Evolutionary conservation across 306 rosid species (phyloP).

Genomic region (Astragalus glycyphyllos): DNA sequence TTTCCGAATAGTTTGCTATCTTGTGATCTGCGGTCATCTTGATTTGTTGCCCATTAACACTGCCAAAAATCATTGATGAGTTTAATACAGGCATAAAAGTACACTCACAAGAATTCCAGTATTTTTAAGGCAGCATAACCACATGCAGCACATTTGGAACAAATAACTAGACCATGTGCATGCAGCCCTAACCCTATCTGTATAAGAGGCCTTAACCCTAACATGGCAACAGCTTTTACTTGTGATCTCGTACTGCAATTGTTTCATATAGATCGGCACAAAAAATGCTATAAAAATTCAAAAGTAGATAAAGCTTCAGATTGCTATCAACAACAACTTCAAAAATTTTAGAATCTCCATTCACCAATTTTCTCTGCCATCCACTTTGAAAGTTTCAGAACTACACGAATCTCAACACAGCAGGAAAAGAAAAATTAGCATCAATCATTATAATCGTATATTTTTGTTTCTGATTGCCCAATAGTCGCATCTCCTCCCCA

Average conservation of each 20-base stretch:
- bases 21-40: conserved; percentile 95
- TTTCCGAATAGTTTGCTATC: conserved; percentile 70
- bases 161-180: not conserved
- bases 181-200: too few species aligned
- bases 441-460: conserved; percentile 23
- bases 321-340: conserved; percentile 32
- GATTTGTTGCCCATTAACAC: conserved; percentile 76
- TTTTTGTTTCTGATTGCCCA: conserved; percentile 25
- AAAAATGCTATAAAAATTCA: conserved; percentile 16
- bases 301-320: conserved; percentile 26
- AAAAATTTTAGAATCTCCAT: conserved; percentile 12
- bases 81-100: conserved; percentile 19
- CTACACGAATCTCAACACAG: conserved; percentile 25
- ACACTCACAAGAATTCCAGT: conserved; percentile 21
- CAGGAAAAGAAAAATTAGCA: conserved; percentile 23
- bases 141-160: not conserved
- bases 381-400: conserved; percentile 31
- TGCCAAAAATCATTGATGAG: conserved; percentile 48
- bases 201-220: too few species aligned
- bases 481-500: conserved; percentile 33
- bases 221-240: too few species aligned
- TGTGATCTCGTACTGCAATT: not conserved
- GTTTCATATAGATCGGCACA: conserved; percentile 18
- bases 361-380: conserved; percentile 21
- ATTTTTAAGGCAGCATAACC: conserved; percentile 20